Evolutionary conservation across 192 early-diverging fungal genomes (phyloP).

Genomic region (Lobosporangium transversale): DNA sequence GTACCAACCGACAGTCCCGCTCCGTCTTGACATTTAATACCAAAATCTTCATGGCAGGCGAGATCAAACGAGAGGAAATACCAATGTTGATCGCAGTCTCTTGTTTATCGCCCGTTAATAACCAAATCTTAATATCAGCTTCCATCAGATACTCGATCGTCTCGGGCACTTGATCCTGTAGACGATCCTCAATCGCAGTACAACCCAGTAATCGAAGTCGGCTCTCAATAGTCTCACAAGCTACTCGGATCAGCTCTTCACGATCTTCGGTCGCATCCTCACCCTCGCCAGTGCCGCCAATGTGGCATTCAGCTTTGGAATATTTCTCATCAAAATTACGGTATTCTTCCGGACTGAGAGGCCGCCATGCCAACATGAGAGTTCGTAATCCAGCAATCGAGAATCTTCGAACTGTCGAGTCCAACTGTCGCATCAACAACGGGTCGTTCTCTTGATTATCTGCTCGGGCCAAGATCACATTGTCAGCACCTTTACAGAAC

Average conservation of each 20-base stretch:
- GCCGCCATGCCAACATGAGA: slow-evolving; percentile 89
- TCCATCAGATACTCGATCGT: slow-evolving; percentile 92
- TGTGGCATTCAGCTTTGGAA: slow-evolving; percentile 67
- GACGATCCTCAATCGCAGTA: slow-evolving; percentile 96
- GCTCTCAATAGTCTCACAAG: slow-evolving; percentile 91
- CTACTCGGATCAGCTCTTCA: slow-evolving; percentile 79
- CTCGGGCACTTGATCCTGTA: slow-evolving; percentile 97
- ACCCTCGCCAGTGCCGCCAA: slow-evolving; percentile 40
- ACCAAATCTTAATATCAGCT: slow-evolving; percentile 94
- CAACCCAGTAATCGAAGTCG: slow-evolving; percentile 88
- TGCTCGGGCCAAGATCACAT: slow-evolving; percentile 88
- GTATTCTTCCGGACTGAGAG: slow-evolving; percentile 87
- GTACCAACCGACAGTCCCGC: slow-evolving; percentile 83
- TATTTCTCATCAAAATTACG: slow-evolving; percentile 78
- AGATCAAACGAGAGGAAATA: slow-evolving; percentile 90
- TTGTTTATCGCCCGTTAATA: slow-evolving; percentile 96
- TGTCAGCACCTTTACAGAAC: slow-evolving; percentile 97
- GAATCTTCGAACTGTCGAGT: slow-evolving; percentile 69
- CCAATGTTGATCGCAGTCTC: slow-evolving; percentile 99
- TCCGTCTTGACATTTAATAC: slow-evolving; percentile 89
- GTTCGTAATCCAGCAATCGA: slow-evolving; percentile 93
- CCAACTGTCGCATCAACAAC: slow-evolving; percentile 72
- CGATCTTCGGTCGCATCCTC: slow-evolving; percentile 65
- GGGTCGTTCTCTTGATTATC: slow-evolving; percentile 61
- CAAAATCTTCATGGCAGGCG: slow-evolving; percentile 92